phyloP scores from a whole-genome alignment of 345 rosid species.

The Eucalyptus rudis region DNA sequence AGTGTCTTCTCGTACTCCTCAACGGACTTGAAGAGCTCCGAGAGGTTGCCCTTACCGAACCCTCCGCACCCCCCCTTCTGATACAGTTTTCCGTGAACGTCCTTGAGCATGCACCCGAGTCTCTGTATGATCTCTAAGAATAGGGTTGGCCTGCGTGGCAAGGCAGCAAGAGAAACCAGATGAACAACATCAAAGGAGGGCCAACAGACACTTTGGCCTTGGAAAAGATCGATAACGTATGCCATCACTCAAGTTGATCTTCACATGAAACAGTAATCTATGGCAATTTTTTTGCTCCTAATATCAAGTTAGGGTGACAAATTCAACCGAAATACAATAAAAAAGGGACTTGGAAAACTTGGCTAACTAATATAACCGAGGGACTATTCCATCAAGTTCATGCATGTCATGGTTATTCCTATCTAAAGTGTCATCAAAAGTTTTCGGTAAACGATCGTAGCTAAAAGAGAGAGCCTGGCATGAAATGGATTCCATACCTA shows the following conservation, averaged over 20 bases:
- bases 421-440: background rate
- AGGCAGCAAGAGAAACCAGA: background rate
- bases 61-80: slow-evolving; percentile 95
- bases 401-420: background rate
- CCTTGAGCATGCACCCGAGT: slow-evolving; percentile 63
- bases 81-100: slow-evolving; percentile 47
- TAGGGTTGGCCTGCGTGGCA: slow-evolving; percentile 55
- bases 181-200: background rate
- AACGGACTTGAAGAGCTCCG: slow-evolving; percentile 88
- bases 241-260: background rate
- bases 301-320: background rate
- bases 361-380: background rate
- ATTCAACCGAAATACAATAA: background rate
- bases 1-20: slow-evolving; percentile 88
- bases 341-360: background rate
- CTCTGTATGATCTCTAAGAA: slow-evolving; percentile 93
- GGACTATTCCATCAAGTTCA: background rate
- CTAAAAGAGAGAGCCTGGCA: background rate
- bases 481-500: slow-evolving; percentile 21
- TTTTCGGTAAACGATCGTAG: background rate
- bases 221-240: background rate
- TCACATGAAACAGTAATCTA: background rate
- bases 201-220: background rate
- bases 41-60: slow-evolving; percentile 87
- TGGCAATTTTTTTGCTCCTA: background rate